A percentile compares a stretch with the other conserved stretches of the same genome.
Conservation (phyloP, 1,284 basidiomycete species). For the Coniferiporia sulphurascens region DNA sequence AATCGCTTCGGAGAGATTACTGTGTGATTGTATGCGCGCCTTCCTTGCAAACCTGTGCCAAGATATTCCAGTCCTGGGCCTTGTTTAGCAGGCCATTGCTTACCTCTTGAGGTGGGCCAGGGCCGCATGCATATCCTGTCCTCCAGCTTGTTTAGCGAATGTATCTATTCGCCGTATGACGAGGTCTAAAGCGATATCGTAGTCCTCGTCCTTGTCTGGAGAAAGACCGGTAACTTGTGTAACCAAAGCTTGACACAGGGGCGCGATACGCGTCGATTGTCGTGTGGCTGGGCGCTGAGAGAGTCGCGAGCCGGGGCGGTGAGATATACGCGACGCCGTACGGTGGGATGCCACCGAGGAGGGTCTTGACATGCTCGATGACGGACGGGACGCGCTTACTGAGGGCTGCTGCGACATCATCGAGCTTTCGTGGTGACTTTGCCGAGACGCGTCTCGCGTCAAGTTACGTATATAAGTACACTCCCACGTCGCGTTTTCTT, state of each 20-base stretch:
- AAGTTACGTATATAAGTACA: background rate
- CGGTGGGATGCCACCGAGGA: conserved; percentile 37
- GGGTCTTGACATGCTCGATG: conserved; percentile 28
- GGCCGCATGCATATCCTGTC: conserved; percentile 49
- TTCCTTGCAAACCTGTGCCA: conserved; percentile 52
- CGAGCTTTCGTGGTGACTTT: background rate
- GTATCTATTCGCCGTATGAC: conserved; percentile 44
- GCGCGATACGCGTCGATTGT: conserved; percentile 46
- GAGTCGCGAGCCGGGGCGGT: conserved; percentile 39
- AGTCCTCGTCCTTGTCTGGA: conserved; percentile 35
- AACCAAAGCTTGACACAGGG: conserved; percentile 52
- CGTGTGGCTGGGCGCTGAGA: conserved; percentile 40
- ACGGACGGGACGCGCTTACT: conserved; percentile 17
- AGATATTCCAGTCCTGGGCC: conserved; percentile 8
- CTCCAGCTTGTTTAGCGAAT: conserved; percentile 48
- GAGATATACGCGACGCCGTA: conserved; percentile 51
- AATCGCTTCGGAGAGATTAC: conserved; percentile 55
- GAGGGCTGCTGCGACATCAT: background rate
- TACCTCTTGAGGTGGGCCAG: conserved; percentile 59
- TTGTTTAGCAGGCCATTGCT: conserved; percentile 17
- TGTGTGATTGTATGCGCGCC: conserved; percentile 60
- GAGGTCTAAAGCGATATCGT: conserved; percentile 48
- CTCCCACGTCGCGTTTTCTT: too few species aligned
- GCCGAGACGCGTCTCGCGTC: background rate
- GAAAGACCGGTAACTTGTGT: conserved; percentile 43